These are phyloP conservation scores for Liquidambar formosana DNA, from an alignment of 164 flowering plant species.

Conservation along the genomic window DNA sequence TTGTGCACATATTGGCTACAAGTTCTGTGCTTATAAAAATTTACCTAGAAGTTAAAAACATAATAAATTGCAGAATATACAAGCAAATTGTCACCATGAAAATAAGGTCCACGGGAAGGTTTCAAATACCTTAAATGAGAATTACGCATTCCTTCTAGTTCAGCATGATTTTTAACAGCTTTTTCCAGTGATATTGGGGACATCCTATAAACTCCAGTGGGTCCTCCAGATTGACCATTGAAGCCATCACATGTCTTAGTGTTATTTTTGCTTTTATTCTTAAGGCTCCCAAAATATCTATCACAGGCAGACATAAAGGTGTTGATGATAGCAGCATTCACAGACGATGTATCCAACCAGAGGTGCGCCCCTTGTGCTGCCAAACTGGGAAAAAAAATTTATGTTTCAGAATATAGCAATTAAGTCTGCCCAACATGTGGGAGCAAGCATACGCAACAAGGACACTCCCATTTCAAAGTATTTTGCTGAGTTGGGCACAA, in stretches of 20 bases:
- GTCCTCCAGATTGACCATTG: conserved; percentile 36
- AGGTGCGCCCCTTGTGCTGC: conserved; percentile 60
- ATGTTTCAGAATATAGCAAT: neutral
- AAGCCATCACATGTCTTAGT: conserved; percentile 17
- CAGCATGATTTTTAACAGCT: conserved; percentile 84
- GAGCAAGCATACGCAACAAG: neutral
- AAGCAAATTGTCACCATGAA: neutral
- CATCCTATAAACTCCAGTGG: conserved; percentile 44
- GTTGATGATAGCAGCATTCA: conserved; percentile 81
- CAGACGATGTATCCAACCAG: conserved; percentile 81
- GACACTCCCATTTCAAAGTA: neutral
- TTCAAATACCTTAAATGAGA: conserved; percentile 72
- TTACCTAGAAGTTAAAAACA: neutral
- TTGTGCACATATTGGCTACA: neutral
- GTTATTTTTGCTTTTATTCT: conserved; percentile 29
- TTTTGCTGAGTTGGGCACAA: neutral
- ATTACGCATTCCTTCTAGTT: conserved; percentile 83
- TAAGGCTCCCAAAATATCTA: conserved; percentile 24
- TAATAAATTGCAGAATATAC: neutral
- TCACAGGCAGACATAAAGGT: conserved; percentile 63
- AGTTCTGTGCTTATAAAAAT: neutral
- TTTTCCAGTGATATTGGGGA: conserved; percentile 79
- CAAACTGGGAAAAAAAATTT: conserved; percentile 50
- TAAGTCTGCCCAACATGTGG: neutral
- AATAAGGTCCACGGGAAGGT: conserved; percentile 3